These are phyloP conservation scores for Closterium sp. DNA, from an alignment of 139 green algal genomes.

Conservation along the genomic window DNA sequence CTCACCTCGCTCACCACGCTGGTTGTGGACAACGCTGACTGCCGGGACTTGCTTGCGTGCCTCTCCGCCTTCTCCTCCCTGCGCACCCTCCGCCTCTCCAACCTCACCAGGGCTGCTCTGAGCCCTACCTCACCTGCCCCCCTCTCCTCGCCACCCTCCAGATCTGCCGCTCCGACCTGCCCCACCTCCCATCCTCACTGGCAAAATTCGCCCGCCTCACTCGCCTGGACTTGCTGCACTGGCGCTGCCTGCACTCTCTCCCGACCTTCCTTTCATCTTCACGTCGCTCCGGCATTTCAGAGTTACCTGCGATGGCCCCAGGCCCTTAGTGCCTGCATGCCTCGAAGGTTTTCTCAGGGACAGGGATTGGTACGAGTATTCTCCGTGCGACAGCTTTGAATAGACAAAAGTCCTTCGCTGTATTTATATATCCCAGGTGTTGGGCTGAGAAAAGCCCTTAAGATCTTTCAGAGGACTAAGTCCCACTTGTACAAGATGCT, in stretches of 20 bases:
- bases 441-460: too few species aligned
- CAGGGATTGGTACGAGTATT: background rate
- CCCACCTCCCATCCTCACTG: background rate
- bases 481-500: too few species aligned
- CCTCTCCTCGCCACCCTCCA: background rate
- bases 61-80: background rate
- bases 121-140: background rate
- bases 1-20: background rate
- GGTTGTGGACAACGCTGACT: background rate
- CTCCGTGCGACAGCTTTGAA: background rate
- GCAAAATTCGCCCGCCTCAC: background rate
- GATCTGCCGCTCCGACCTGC: background rate
- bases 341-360: background rate
- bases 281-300: background rate
- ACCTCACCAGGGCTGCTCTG: background rate
- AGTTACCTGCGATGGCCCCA: background rate
- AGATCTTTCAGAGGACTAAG: too few species aligned
- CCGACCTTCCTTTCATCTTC: background rate
- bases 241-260: background rate
- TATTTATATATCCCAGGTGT: too few species aligned
- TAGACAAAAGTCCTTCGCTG: too few species aligned
- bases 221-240: background rate
- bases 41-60: background rate
- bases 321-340: background rate
- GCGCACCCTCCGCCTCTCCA: background rate